Base-by-base conservation (phyloP, 805 yeast genomes). In the Zygosaccharomyces gambellarensis region DNA sequence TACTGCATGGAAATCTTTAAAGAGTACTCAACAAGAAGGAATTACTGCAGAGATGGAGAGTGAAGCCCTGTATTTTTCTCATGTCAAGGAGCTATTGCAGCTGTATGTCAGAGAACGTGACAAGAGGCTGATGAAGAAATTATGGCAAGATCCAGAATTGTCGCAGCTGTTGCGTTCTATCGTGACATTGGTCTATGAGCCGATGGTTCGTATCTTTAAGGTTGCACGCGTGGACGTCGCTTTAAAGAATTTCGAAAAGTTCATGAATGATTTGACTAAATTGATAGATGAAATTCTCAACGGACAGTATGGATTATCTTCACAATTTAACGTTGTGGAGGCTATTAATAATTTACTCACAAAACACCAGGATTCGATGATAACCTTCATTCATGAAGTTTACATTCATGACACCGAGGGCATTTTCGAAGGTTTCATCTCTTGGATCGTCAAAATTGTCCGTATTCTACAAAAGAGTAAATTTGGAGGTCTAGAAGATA, bases 111-210 rank as follows among this genome's bases (percentile, higher is more conserved):
- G 94, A 31, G 83, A 80, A 49, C 78, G 81, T 32, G 99, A 92
- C 62, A 90, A 88, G 63, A 80, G 81, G 48, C 70, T 85, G 39
- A 68, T 90, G 72, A 82, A 82, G 58, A 83, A 83, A 60, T 63
- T 90, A 39, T 88, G 96, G 95, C 81, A 80, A 41, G 96, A 90
- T 58, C 89, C 92, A 0, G 87, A 86, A 55, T 71, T 95, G 41
- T 82, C 90, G n/a, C 75, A 75, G 32, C 74, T 92, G 38, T 71
- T 90, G 49, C 85, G 85, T 55, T 87, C 87, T 43, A 72, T 89
- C 27, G 74, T 94, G 42, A 72, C 87, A 1, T 71, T 86, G 54
- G 81, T 87, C 53, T 87, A 85, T 62, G 84, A 83, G 53, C 94
- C 95, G 1, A 70, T 87, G 63, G 83, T 87, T 48, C 75, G 75